phyloP scores from a whole-genome alignment of 75 land plant genomes.

The Pinus tabuliformis region DNA sequence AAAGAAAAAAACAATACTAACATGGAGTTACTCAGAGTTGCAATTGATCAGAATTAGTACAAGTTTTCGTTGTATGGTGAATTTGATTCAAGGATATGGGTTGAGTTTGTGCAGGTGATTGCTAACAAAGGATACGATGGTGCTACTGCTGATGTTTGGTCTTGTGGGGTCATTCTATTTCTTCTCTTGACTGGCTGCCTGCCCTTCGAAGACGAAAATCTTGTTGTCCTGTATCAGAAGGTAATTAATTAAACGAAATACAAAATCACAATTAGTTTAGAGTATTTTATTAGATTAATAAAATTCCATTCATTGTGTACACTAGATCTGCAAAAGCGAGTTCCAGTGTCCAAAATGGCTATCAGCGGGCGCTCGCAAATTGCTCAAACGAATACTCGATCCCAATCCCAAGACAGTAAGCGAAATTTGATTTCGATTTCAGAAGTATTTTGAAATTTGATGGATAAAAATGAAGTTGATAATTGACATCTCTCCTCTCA shows the following conservation, averaged over 20 bases:
- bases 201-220: conserved; percentile 80
- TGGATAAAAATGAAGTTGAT: no score
- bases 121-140: conserved; percentile 72
- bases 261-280: background rate
- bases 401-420: conserved; percentile 64
- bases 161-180: conserved; percentile 66
- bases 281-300: background rate
- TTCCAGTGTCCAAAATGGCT: conserved; percentile 72
- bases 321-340: conserved; percentile 75
- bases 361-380: conserved; percentile 60
- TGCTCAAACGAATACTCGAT: conserved; percentile 71
- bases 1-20: no score
- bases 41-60: background rate
- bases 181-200: conserved; percentile 64
- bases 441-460: no score
- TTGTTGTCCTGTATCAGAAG: conserved; percentile 73
- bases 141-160: conserved; percentile 60
- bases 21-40: background rate
- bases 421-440: no score
- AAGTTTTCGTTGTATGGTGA: no score
- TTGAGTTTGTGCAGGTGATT: conserved; percentile 21
- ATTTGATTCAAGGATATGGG: background rate
- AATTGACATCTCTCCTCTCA: no score
- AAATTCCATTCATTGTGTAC: background rate
- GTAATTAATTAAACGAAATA: no score